Base-by-base conservation (phyloP, 1,139 yeast species). In the Saccharomyces hybrid region DNA sequence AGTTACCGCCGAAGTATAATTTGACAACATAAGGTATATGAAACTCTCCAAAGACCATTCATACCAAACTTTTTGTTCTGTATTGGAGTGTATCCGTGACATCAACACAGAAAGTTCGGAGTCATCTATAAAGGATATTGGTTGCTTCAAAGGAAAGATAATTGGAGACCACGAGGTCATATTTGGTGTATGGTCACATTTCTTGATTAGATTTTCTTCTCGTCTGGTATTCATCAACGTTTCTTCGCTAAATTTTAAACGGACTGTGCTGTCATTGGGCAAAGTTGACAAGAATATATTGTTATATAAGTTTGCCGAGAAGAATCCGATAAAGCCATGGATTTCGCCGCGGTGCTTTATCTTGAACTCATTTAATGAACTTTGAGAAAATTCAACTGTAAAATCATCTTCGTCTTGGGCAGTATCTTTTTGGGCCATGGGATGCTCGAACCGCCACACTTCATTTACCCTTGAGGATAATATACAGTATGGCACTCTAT, bases 281-380 rank as follows among this genome's bases (percentile, higher is more conserved):
- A 77, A 69, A 16, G 80, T 84, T 5, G 86, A 79, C 5, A 90
- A 71, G 23, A 69, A 70, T 34, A 84, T 73, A 51, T 81, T 83
- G 0, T 78, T 80, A 66, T 82, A 87, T 14, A 90, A 74, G 1
- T 70, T 77, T 0, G 95, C 83, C n/a, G 77, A 76, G 65, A 91
- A 90, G 64, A 75, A 83, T 0, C 97, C 97, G 6, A 83, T 75
- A 48, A 91, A 70, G 0, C 93, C 96, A 66, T 88, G 91, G 6
- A 88, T 67, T 11, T 76, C 77, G 2, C 83, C 78, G 55, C 78
- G 77, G 50, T 75, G 70, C 8, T 75, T 70, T 6, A 76, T 66
- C 29, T 70, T 67, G 57, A 78, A 78, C 8, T 73, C 66, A 3
- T 62, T 60, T 1, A 58, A 54, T 1, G 52, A 47, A 28, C 55